Base-by-base conservation (phyloP, 2,329 filamentous ascomycete genomes). In the Immersiporthe knoxdaviesiana region DNA sequence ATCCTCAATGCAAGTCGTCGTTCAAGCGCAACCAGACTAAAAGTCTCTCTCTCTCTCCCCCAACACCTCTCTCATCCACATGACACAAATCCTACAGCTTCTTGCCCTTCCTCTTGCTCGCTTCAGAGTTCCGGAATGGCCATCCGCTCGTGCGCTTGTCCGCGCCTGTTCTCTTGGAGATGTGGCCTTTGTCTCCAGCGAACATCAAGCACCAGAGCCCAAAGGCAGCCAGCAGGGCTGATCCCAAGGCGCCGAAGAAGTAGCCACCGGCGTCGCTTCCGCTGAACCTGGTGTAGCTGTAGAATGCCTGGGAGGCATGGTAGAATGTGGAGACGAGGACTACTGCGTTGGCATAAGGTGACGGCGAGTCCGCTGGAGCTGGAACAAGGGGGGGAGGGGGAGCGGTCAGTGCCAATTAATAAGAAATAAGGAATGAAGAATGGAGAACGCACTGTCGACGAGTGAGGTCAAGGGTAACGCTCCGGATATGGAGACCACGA, bases 401-500 rank as follows among this genome's bases (percentile, higher is more conserved):
- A 21, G 39, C 32, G 70, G 68, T 65, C 24, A 65, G 35, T 30
- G 3, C 21, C n/a, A 30, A 30, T 41, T 14, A 35, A 8, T 35
- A 35, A 35, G 35, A 35, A 35, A 35, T 35, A 39, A 39, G 35
- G 35, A 4, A 39, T 39, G 39, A n/a, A n/a, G n/a, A n/a, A n/a
- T n/a, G n/a, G n/a, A n/a, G 37, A 44, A 60, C 16, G 56, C 77
- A 84, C 82, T 74, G 5, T 82, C 79, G n/a, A 77, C 75, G 32
- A 77, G 77, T n/a, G 85, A 84, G 0, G 84, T 85, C 16, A 94
- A 79, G 0, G 92, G 92, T 6, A 95, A 83, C 2, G 86, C 85
- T 61, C 92, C 92, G 0, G 91, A 91, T 39, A 94, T 84, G 47
- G 92, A 83, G 50, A 94, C 79, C n/a, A 85, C 84, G 16, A 91